These are phyloP conservation scores for Aspergillus sp. DNA, from an alignment of 2,329 filamentous ascomycete species.

Conservation along the genomic window DNA sequence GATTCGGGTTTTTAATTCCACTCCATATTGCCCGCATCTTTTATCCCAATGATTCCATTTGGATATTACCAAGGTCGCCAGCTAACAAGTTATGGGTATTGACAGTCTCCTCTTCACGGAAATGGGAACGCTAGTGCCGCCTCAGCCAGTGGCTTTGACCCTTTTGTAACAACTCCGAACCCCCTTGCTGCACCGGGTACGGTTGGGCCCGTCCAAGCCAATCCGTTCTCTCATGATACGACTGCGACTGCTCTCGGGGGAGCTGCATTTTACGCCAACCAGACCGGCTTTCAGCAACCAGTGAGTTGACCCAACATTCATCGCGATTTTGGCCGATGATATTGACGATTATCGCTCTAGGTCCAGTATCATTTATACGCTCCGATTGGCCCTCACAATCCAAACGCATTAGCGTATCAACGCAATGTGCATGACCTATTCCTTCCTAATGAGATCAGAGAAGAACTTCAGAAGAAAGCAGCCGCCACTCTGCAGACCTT, in stretches of 20 bases:
- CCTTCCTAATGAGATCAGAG: constrained; percentile 78
- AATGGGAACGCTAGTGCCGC: constrained; percentile 55
- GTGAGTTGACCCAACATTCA: constrained; percentile 42
- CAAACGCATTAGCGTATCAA: constrained; percentile 81
- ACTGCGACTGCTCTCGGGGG: constrained; percentile 53
- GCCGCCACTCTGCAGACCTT: constrained; percentile 84
- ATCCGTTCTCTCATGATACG: constrained; percentile 77
- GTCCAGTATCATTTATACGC: constrained; percentile 93
- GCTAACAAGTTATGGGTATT: constrained; percentile 4
- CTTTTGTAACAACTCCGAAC: constrained; percentile 62
- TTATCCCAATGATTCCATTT: background rate
- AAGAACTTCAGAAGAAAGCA: constrained; percentile 84
- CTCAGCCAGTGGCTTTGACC: constrained; percentile 57
- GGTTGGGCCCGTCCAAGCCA: constrained; percentile 54
- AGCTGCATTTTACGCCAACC: constrained; percentile 65
- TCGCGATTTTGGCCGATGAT: background rate
- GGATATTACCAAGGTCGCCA: too few species aligned
- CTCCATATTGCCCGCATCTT: too few species aligned
- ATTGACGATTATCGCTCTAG: constrained; percentile 36
- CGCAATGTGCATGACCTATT: constrained; percentile 88
- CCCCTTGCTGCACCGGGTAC: constrained; percentile 50
- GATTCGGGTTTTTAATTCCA: background rate
- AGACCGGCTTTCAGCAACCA: constrained; percentile 63
- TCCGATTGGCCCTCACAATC: constrained; percentile 76
- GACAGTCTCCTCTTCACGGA: constrained; percentile 36